Evolutionary conservation across 2,329 filamentous ascomycete species (phyloP).

Genomic region (Botrytis aclada): DNA sequence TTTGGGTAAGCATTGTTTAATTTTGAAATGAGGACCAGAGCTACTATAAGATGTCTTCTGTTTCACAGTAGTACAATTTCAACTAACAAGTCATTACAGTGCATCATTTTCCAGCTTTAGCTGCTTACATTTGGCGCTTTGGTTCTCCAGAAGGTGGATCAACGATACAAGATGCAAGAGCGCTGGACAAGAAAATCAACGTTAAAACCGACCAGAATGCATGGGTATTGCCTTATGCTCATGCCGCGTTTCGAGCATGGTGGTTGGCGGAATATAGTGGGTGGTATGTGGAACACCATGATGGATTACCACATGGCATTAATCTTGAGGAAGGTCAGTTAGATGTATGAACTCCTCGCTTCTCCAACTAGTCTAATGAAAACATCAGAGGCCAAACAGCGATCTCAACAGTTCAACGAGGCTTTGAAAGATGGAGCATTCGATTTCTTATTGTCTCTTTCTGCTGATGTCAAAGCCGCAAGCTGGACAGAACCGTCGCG

Average conservation of each 20-base stretch:
- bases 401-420: slow-evolving; percentile 71
- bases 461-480: slow-evolving; percentile 73
- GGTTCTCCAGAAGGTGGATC: slow-evolving; percentile 72
- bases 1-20: slow-evolving; percentile 42
- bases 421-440: slow-evolving; percentile 85
- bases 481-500: slow-evolving; percentile 89
- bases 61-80: not conserved
- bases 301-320: slow-evolving; percentile 58
- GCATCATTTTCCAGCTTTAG: slow-evolving; percentile 78
- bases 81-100: slow-evolving; percentile 45
- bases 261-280: slow-evolving; percentile 95
- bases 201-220: slow-evolving; percentile 61
- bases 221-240: slow-evolving; percentile 73
- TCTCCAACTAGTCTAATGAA: slow-evolving; percentile 17
- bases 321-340: slow-evolving; percentile 56
- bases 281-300: slow-evolving; percentile 73
- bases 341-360: not conserved
- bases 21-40: not conserved
- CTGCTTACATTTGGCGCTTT: slow-evolving; percentile 72
- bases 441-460: slow-evolving; percentile 84
- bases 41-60: not conserved
- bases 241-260: slow-evolving; percentile 74
- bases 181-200: slow-evolving; percentile 67
- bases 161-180: slow-evolving; percentile 64
- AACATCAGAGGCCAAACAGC: slow-evolving; percentile 60